Base-by-base conservation (phyloP, 2,329 filamentous ascomycete genomes). In the Colletotrichum karsti region DNA sequence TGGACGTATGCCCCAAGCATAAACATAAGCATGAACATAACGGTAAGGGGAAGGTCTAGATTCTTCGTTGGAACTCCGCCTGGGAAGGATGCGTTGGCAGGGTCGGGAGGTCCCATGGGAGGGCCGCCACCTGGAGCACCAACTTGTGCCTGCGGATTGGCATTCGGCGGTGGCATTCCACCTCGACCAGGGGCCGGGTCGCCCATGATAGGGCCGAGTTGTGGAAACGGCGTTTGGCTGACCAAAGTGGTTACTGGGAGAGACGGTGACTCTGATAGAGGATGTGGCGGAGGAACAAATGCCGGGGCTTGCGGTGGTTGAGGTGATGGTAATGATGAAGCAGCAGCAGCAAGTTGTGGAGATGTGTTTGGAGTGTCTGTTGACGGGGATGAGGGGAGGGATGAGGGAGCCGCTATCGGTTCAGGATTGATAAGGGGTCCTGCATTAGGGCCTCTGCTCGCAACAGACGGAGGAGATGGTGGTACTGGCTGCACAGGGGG, bases 11-110 rank as follows among this genome's bases (percentile, higher is more conserved):
- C 74, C 10, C 73, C 74, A 3, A 71, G 18, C 55, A 67, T 61
- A 53, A 75, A 76, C 9, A 75, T 22, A 13, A 73, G 0, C 26
- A 76, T 70, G 50, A 76, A 76, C 24, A 74, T 48, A 35, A 67
- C 12, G 3, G 75, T 73, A 22, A 75, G 9, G 4, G 74, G 71
- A 7, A 75, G 64, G 42, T 76, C 74, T 4, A 71, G 10, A 13
- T 20, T 69, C 30, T 63, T 70, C 3, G 26, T 70, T 22, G 69
- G 69, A 18, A 69, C 42, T 18, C 69, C 69, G 7, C 69, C 69
- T 5, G 26, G 53, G 18, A 70, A 69, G 12, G 57, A 48, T 9
- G 61, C 69, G 18, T 42, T 44, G 8, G 48, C 57, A 9, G 69
- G 69, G 22, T 70, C 69, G 12, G 37, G 64, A 10, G 39, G 37